A percentile compares a stretch with the other conserved stretches of the same genome.
Conservation (phyloP, 2,329 filamentous ascomycete genomes). For the Sporothrix phasma region DNA sequence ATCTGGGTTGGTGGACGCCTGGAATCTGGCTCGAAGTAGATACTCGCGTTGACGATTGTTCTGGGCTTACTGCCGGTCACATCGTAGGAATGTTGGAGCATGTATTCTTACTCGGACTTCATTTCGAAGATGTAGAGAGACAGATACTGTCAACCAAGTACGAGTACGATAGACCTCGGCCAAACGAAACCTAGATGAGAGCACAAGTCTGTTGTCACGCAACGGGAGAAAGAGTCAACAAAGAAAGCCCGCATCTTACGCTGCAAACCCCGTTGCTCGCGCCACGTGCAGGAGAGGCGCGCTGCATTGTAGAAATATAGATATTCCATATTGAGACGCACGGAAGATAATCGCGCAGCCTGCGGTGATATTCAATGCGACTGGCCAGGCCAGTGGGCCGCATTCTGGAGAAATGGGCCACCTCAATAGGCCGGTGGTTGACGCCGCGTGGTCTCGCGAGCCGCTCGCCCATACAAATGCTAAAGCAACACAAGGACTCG, state of each 20-base stretch:
- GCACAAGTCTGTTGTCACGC: too few relatives aligned
- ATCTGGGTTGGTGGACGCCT: neutral
- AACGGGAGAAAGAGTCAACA: neutral
- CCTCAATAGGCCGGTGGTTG: neutral
- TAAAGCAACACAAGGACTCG: neutral
- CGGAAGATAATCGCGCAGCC: slow-evolving; percentile 2
- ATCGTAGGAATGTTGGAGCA: too few relatives aligned
- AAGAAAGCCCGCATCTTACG: neutral
- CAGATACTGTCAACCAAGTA: too few relatives aligned
- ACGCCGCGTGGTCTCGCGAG: neutral
- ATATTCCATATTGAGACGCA: neutral
- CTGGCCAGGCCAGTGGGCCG: neutral
- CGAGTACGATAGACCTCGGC: too few relatives aligned
- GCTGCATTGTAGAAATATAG: neutral
- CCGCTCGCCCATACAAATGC: too few relatives aligned
- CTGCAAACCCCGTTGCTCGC: neutral
- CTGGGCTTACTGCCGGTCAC: too few relatives aligned
- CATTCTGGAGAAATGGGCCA: neutral
- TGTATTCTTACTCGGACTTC: too few relatives aligned
- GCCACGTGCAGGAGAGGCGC: neutral
- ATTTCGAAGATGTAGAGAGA: too few relatives aligned
- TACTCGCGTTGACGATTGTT: too few relatives aligned
- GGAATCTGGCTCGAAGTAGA: too few relatives aligned
- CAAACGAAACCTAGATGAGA: too few relatives aligned
- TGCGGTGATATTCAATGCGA: neutral